A percentile compares a stretch with the other conserved stretches of the same genome.
phyloP scores from a whole-genome alignment of 169 alveolate genomes.

The Amoebophrya sp. region DNA sequence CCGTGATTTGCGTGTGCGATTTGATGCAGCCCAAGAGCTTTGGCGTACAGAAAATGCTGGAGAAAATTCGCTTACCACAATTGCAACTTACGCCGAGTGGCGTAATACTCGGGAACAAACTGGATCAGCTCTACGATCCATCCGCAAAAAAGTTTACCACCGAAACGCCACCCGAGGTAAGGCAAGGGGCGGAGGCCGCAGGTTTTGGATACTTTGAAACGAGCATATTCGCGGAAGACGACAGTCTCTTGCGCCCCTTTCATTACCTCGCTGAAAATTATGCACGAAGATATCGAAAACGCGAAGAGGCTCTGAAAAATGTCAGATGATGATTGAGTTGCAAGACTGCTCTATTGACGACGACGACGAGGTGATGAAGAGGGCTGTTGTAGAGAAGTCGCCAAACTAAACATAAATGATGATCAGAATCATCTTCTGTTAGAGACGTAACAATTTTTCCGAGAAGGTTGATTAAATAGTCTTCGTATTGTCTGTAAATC shows the following conservation, averaged over 20 bases:
- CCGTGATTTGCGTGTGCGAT: not conserved
- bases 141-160: not conserved
- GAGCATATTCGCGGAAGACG: not conserved
- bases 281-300: not conserved
- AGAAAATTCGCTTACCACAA: not conserved
- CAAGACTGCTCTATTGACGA: too few species aligned
- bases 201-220: not conserved
- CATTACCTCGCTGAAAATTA: not conserved
- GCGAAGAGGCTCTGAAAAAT: not conserved
- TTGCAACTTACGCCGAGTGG: not conserved
- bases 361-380: too few species aligned
- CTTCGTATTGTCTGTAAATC: too few species aligned
- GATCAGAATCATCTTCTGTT: too few species aligned
- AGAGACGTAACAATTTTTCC: too few species aligned
- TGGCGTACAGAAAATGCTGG: not conserved
- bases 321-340: too few species aligned
- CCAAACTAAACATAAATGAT: too few species aligned
- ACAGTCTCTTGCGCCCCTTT: not conserved
- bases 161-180: not conserved
- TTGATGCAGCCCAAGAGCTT: not conserved
- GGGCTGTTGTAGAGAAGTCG: too few species aligned
- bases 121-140: not conserved
- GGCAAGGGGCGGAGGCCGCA: not conserved
- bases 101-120: not conserved
- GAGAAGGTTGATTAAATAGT: too few species aligned